Conservation (phyloP, 1,139 yeast species). For the Debaryomyces singareniensis region DNA sequence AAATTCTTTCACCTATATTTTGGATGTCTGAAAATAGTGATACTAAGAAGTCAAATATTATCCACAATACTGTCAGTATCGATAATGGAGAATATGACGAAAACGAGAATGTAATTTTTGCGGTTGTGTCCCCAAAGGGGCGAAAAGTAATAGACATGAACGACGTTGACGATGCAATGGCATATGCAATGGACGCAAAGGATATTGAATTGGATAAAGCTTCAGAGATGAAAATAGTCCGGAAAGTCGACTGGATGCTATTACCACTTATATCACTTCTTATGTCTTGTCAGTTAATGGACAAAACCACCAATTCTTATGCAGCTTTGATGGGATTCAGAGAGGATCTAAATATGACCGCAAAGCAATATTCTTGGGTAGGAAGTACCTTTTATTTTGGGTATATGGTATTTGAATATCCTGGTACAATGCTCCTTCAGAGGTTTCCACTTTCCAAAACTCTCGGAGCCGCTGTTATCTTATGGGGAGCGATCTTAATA, state of each 20-base stretch:
- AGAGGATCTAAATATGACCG: conserved; percentile 40
- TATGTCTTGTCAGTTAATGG: conserved; percentile 56
- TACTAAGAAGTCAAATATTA: no score
- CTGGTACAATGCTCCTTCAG: conserved; percentile 36
- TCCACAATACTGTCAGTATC: no score
- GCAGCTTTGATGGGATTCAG: conserved; percentile 57
- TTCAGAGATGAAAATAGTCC: conserved; percentile 3
- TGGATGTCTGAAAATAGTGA: no score
- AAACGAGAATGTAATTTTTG: no score
- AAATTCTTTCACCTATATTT: no score
- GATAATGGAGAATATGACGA: no score
- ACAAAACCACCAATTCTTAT: conserved; percentile 48
- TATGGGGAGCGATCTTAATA: conserved; percentile 21
- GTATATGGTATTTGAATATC: conserved; percentile 40
- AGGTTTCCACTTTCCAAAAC: conserved; percentile 21
- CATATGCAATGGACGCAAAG: conserved; percentile 12
- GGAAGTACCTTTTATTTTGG: conserved; percentile 52
- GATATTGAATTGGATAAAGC: conserved; percentile 1
- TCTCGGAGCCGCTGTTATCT: conserved; percentile 14
- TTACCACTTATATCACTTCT: conserved; percentile 50
- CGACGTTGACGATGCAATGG: conserved; percentile 31
- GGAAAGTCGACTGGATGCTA: conserved; percentile 49
- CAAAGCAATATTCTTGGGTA: conserved; percentile 46
- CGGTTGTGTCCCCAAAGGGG: no score
- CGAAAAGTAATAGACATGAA: no score